Conservation (phyloP, 345 rosid genomes). For the Syzygium aqueum region DNA sequence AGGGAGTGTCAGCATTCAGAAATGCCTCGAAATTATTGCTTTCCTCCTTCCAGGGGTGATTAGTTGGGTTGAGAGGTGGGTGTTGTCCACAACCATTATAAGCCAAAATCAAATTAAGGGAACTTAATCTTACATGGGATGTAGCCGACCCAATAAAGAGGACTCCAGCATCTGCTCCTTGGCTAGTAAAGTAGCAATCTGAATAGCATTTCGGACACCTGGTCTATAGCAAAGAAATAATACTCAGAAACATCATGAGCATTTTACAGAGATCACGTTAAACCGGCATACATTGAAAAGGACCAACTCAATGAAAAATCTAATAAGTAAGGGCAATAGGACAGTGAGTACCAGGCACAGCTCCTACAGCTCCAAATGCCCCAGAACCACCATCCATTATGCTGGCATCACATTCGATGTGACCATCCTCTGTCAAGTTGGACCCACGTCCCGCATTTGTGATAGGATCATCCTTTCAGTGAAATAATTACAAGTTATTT, state of each 20-base stretch:
- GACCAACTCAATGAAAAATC: neutral
- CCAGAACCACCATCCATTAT: conserved; percentile 87
- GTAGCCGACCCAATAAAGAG: conserved; percentile 71
- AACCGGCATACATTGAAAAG: neutral
- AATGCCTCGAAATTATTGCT: neutral
- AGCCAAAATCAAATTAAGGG: conserved; percentile 1
- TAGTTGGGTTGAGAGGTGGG: neutral
- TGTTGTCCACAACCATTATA: neutral
- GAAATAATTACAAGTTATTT: neutral
- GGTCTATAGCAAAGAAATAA: conserved; percentile 42
- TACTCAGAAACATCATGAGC: neutral
- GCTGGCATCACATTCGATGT: conserved; percentile 93
- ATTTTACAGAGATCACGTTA: neutral
- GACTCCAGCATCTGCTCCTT: conserved; percentile 70
- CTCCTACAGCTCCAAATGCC: conserved; percentile 93
- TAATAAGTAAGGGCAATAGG: neutral
- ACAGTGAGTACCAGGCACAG: conserved; percentile 62
- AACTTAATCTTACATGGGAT: conserved; percentile 64
- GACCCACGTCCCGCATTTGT: conserved; percentile 98
- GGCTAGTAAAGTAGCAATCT: conserved; percentile 68
- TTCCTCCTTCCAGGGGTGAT: neutral
- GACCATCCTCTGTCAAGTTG: conserved; percentile 86
- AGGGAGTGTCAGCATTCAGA: neutral
- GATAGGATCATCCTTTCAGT: conserved; percentile 62
- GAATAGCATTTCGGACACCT: conserved; percentile 88